phyloP scores from a whole-genome alignment of 2,329 filamentous ascomycete genomes.

The Geosmithia morbida region DNA sequence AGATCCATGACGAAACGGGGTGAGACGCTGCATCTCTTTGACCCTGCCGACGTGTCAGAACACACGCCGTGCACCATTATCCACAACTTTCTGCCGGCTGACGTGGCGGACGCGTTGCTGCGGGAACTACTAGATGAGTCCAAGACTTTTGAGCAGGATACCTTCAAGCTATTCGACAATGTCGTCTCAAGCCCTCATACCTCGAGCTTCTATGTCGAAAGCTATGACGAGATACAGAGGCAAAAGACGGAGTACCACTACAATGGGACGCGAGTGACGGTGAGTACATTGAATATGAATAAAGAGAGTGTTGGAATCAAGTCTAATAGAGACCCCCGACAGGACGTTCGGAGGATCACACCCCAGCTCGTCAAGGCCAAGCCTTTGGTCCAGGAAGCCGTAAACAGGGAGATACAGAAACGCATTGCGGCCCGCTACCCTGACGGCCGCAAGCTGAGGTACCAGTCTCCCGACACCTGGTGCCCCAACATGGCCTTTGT shows the following conservation, averaged over 20 bases:
- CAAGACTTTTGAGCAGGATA: conserved; percentile 51
- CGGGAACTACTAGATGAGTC: conserved; percentile 63
- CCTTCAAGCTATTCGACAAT: conserved; percentile 79
- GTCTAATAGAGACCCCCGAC: not conserved
- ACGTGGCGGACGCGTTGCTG: conserved; percentile 61
- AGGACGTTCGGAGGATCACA: conserved; percentile 65
- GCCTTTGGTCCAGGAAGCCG: conserved; percentile 53
- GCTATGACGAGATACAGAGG: conserved; percentile 48
- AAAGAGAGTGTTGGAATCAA: not conserved
- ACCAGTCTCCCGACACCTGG: conserved; percentile 65
- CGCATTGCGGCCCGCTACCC: conserved; percentile 59
- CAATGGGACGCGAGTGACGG: conserved; percentile 60
- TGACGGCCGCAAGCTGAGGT: conserved; percentile 55
- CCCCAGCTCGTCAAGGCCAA: conserved; percentile 60
- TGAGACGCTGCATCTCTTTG: conserved; percentile 70
- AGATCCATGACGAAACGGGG: conserved; percentile 58
- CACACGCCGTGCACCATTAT: conserved; percentile 86
- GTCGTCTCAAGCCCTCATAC: conserved; percentile 79
- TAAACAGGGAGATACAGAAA: conserved; percentile 62
- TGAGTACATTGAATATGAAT: conserved; percentile 12
- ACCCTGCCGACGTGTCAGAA: conserved; percentile 63
- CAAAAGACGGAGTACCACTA: conserved; percentile 77
- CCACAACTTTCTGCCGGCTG: conserved; percentile 69
- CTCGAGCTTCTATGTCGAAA: conserved; percentile 69
- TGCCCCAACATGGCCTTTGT: conserved; percentile 82